Evolutionary conservation across 805 yeast species (phyloP).

Genomic region (Candida odintsovae): DNA sequence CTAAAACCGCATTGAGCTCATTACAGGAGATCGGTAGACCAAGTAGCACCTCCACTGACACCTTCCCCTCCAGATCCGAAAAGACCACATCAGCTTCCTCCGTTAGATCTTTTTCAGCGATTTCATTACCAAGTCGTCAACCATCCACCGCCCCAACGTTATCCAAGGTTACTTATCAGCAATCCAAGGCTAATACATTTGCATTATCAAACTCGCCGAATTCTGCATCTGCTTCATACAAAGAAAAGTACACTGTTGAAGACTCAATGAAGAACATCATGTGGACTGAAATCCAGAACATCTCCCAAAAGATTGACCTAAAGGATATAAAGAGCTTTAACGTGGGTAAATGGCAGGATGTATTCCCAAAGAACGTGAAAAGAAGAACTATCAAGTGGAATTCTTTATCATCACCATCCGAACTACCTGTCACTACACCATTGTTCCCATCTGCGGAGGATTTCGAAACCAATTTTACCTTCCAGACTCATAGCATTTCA

Average conservation of each 20-base stretch:
- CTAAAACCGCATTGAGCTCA: constrained; percentile 16
- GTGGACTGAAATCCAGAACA: constrained; percentile 68
- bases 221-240: constrained; percentile 1
- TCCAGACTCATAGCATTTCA: constrained; percentile 77
- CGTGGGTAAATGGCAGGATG: constrained; percentile 89
- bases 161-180: not conserved
- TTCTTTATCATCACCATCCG: constrained; percentile 89
- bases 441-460: constrained; percentile 69
- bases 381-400: constrained; percentile 82
- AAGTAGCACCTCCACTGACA: constrained; percentile 1
- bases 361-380: constrained; percentile 68
- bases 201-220: constrained; percentile 7
- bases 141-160: constrained; percentile 1
- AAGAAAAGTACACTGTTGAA: constrained; percentile 12
- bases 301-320: constrained; percentile 59
- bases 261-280: constrained; percentile 23
- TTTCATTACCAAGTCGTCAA: not conserved
- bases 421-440: constrained; percentile 76
- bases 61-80: not conserved
- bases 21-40: constrained; percentile 15
- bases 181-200: not conserved
- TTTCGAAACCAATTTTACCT: constrained; percentile 65
- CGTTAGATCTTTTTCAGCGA: not conserved
- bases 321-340: constrained; percentile 50
- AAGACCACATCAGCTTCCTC: not conserved